Conservation (phyloP, 345 rosid genomes). For the Anacardium occidentale region DNA sequence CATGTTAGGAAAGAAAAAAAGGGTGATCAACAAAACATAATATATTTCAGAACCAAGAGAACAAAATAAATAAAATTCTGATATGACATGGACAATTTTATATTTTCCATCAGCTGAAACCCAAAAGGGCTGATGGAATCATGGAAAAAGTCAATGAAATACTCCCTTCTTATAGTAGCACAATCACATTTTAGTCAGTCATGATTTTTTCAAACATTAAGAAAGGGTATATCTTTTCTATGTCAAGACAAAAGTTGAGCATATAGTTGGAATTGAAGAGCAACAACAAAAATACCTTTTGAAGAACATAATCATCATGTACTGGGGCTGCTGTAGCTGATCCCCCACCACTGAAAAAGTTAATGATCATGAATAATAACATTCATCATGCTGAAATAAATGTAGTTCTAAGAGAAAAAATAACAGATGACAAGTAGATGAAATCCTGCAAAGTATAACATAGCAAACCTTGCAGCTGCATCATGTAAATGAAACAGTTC, state of each 20-base stretch:
- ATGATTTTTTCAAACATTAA: not conserved
- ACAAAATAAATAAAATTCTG: not conserved
- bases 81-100: not conserved
- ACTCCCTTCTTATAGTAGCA: not conserved
- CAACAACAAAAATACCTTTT: conserved; percentile 54
- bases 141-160: not conserved
- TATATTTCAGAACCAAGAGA: not conserved
- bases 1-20: not conserved
- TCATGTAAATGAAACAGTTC: not conserved
- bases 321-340: conserved; percentile 94
- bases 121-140: not conserved
- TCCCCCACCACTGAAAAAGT: conserved; percentile 85
- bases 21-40: not conserved
- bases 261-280: not conserved
- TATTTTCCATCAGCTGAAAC: not conserved
- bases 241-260: not conserved
- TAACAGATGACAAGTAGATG: not conserved
- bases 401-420: not conserved
- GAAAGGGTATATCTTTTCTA: not conserved
- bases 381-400: conserved; percentile 12
- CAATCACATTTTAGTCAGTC: not conserved
- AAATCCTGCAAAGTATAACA: not conserved
- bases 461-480: not conserved
- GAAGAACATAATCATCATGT: conserved; percentile 98
- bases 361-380: not conserved